Evolutionary conservation across 2,329 filamentous ascomycete genomes (phyloP).

Genomic region (Dothideomycetidae sp.): DNA sequence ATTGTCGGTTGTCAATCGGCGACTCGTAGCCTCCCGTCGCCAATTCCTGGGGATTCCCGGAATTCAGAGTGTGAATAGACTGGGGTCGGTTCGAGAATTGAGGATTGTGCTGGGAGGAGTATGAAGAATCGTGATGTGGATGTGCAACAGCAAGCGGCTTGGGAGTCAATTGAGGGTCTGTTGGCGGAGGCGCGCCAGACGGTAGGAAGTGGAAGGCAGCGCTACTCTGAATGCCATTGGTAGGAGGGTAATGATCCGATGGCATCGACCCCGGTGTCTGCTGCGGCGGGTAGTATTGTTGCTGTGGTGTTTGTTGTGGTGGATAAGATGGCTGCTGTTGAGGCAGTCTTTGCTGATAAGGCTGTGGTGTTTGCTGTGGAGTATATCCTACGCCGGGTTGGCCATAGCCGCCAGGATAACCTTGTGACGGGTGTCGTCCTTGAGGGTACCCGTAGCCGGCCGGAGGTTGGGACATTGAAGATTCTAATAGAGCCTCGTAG

Average conservation of each 20-base stretch:
- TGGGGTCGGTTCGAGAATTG: slow-evolving; percentile 24
- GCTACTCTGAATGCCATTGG: slow-evolving; percentile 10
- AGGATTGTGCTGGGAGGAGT: slow-evolving; percentile 9
- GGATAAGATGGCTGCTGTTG: slow-evolving; percentile 15
- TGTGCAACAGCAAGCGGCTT: slow-evolving; percentile 16
- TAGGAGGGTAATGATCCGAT: slow-evolving; percentile 8
- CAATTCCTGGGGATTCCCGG: slow-evolving; percentile 33
- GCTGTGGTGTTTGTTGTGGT: slow-evolving; percentile 19
- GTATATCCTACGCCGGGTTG: slow-evolving; percentile 30
- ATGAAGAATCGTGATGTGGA: slow-evolving; percentile 16
- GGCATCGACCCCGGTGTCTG: slow-evolving; percentile 12
- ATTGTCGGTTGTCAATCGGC: slow-evolving; percentile 31
- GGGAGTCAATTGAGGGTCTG: slow-evolving; percentile 11
- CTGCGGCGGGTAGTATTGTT: slow-evolving; percentile 9
- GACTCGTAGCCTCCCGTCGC: slow-evolving; percentile 33
- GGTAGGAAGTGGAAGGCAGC: slow-evolving; percentile 25
- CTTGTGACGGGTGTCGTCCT: slow-evolving; percentile 7
- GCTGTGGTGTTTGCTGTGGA: slow-evolving; percentile 19
- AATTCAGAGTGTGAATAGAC: slow-evolving; percentile 26
- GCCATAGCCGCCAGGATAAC: slow-evolving; percentile 43
- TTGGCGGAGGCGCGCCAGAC: slow-evolving; percentile 17
- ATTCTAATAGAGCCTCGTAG: slow-evolving; percentile 89
- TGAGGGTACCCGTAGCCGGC: slow-evolving; percentile 11
- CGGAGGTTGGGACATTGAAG: slow-evolving; percentile 78
- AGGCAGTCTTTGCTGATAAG: slow-evolving; percentile 20